Evolutionary conservation across 2,329 filamentous ascomycete species (phyloP).

Genomic region (Biscogniauxia mediterranea): DNA sequence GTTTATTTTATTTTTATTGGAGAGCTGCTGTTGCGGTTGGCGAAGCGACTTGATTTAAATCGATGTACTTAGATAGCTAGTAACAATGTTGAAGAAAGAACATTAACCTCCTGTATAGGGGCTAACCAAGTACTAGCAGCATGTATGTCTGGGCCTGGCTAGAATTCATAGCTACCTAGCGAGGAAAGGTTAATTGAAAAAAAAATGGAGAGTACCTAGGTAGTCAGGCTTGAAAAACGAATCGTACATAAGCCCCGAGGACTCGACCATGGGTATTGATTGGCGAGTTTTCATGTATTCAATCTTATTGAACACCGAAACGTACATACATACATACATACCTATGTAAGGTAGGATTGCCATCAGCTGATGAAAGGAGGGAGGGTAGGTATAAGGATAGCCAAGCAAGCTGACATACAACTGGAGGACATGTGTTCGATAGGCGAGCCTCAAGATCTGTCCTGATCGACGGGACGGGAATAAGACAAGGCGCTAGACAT

Average conservation of each 20-base stretch:
- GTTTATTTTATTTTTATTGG: too few relatives aligned
- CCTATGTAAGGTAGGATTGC: neutral
- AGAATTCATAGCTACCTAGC: neutral
- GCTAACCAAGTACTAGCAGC: neutral
- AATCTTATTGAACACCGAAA: too few relatives aligned
- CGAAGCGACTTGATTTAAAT: neutral
- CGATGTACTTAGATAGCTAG: too few relatives aligned
- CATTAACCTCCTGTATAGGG: neutral
- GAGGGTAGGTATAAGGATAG: neutral
- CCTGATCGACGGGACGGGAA: conserved; percentile 22
- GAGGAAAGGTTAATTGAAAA: neutral
- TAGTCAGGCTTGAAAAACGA: neutral
- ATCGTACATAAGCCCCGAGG: neutral
- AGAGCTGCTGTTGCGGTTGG: neutral
- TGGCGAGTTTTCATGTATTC: neutral
- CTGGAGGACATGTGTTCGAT: neutral
- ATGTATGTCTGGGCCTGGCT: neutral
- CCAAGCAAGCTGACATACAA: neutral
- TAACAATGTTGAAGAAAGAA: too few relatives aligned
- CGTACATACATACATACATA: too few relatives aligned
- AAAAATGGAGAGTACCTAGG: neutral
- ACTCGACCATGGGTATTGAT: neutral
- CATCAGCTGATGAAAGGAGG: neutral
- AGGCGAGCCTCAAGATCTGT: conserved; percentile 1
- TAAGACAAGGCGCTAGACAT: conserved; percentile 13